Evolutionary conservation across 2,329 filamentous ascomycete species (phyloP), one percentile per base, ranked within the genome.

Genomic region (Arthrocladium fulminans): DNA sequence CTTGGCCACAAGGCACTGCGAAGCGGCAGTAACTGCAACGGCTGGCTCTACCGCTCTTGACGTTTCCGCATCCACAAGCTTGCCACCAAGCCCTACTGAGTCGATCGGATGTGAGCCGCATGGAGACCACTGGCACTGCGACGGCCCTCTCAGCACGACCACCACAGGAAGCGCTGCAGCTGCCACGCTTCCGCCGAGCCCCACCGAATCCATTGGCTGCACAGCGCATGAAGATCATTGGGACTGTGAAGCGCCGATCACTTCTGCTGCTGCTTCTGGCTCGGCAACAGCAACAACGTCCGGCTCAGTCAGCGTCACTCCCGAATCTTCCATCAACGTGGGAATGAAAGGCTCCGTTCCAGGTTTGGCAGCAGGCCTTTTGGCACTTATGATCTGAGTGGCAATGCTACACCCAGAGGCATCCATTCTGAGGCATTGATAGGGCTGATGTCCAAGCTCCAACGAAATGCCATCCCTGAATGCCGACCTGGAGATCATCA

Each of bases 1-100:
- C 23, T 2, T 8, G 3, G 13, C 2, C 3, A 0, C 50, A 62
- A n/a, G 61, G 61, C 61, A 64, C 47, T 64, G 61, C 38, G 58
- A 61, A 6, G 61, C 59, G 3, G 59, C 61, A 10, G 59, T 56
- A 7, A 50, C 55, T 2, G 30, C 51, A 5, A 17, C 24, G 17
- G 41, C n/a, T 7, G 7, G 13, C 17, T 30, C 41, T 4, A 32
- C 25, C 17, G 41, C 41, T 22, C 9, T 40, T 13, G 41, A 29
- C 6, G 41, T 27, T 3, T 17, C 41, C n/a, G 41, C 15, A 4
- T 25, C 19, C n/a, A 17, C 12, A 25, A 27, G 20, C 6, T 17
- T 42, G 5, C 39, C 39, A 25, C 27, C 50, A 15, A 44, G 52
- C 22, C 60, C 59, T 50, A 50, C 46, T 42, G 51, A 44, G n/a